Conservation (phyloP, 371 early-diverging fungal genomes). For the Mortierella sp. region DNA sequence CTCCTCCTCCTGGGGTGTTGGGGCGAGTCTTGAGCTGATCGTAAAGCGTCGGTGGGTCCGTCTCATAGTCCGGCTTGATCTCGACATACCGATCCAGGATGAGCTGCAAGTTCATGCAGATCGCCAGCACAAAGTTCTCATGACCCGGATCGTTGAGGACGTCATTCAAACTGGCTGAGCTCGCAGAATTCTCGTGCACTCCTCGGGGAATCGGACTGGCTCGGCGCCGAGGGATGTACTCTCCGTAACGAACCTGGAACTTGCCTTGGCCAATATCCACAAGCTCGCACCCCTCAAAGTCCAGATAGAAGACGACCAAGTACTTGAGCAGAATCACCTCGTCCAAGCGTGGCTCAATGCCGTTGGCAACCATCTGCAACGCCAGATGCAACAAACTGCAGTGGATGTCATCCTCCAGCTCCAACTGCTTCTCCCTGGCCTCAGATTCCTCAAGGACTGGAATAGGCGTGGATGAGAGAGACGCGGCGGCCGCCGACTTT, state of each 20-base stretch:
- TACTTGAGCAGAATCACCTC: slow-evolving; percentile 56
- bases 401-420: slow-evolving; percentile 46
- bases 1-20: not conserved
- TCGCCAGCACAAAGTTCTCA: slow-evolving; percentile 49
- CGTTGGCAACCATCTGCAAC: slow-evolving; percentile 57
- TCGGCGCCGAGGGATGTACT: slow-evolving; percentile 52
- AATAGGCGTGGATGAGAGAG: not conserved
- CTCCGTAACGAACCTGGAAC: slow-evolving; percentile 51
- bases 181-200: not conserved
- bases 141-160: slow-evolving; percentile 51
- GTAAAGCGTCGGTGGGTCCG: slow-evolving; percentile 40
- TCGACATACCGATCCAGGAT: slow-evolving; percentile 54
- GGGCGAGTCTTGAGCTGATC: slow-evolving; percentile 20
- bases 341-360: slow-evolving; percentile 47
- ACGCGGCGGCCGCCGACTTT: not conserved
- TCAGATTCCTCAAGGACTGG: slow-evolving; percentile 9
- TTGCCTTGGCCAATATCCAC: slow-evolving; percentile 42
- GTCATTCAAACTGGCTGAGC: not conserved
- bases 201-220: slow-evolving; percentile 26
- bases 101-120: slow-evolving; percentile 45
- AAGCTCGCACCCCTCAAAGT: slow-evolving; percentile 53
- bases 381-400: slow-evolving; percentile 51
- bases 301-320: slow-evolving; percentile 55
- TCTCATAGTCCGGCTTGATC: slow-evolving; percentile 48
- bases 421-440: slow-evolving; percentile 36